These are phyloP conservation scores for Dalbergia oliveri DNA, from an alignment of 306 rosid species.

Conservation along the genomic window DNA sequence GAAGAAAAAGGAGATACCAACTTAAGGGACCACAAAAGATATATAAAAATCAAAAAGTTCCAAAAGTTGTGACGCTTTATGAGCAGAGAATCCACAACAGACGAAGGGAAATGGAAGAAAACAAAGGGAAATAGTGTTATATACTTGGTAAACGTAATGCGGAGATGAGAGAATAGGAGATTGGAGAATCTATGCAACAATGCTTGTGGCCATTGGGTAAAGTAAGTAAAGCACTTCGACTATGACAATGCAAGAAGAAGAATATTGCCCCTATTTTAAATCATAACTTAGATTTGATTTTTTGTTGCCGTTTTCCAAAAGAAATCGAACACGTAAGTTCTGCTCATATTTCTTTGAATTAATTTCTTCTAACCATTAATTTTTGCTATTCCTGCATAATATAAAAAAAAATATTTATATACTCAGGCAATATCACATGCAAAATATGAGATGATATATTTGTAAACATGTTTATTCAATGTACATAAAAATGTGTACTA, in stretches of 20 bases:
- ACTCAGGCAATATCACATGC: too few relatives aligned
- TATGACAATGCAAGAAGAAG: conserved; percentile 57
- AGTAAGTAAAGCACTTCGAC: conserved; percentile 65
- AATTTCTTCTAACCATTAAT: too few relatives aligned
- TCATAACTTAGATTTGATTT: neutral
- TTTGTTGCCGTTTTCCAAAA: conserved; percentile 33
- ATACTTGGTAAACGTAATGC: conserved; percentile 44
- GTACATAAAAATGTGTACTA: too few relatives aligned
- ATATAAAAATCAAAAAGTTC: neutral
- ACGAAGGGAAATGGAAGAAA: too few relatives aligned
- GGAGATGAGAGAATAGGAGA: conserved; percentile 55
- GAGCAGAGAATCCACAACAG: conserved; percentile 59
- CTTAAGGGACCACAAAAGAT: too few relatives aligned
- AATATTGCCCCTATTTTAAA: conserved; percentile 48
- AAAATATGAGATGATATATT: too few relatives aligned
- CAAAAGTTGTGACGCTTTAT: conserved; percentile 60
- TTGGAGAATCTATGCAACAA: conserved; percentile 63
- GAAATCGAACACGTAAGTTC: conserved; percentile 5
- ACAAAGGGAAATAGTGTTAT: too few relatives aligned
- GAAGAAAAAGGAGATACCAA: conserved; percentile 49
- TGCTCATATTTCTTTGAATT: too few relatives aligned
- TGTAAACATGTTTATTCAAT: too few relatives aligned
- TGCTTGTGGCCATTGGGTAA: conserved; percentile 50
- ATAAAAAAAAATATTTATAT: too few relatives aligned
- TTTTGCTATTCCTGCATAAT: too few relatives aligned